A percentile compares a stretch with the other conserved stretches of the same genome.
phyloP scores from a whole-genome alignment of 805 yeast genomes.

The Candida insectalens region DNA sequence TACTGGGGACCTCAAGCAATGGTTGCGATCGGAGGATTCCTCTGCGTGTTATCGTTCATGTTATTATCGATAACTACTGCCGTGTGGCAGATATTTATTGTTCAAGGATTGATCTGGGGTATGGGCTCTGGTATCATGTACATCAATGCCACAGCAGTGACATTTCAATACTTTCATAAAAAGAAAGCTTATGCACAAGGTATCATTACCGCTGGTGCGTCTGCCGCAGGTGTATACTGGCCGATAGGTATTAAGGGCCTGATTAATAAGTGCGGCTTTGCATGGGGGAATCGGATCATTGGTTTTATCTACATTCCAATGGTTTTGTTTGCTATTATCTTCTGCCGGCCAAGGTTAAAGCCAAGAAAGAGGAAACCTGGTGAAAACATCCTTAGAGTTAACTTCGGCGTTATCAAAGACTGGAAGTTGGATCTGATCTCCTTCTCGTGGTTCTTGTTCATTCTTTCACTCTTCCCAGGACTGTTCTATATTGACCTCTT shows the following conservation, averaged over 20 bases:
- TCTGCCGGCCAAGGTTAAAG: conserved; percentile 20
- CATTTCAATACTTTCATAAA: conserved; percentile 61
- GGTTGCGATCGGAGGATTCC: conserved; percentile 31
- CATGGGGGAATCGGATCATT: conserved; percentile 44
- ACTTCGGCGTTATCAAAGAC: conserved; percentile 30
- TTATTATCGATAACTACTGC: conserved; percentile 46
- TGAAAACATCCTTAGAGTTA: conserved; percentile 23
- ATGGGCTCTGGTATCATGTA: conserved; percentile 46
- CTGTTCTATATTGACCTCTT: conserved; percentile 48
- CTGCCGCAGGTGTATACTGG: conserved; percentile 41
- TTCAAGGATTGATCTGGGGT: conserved; percentile 61
- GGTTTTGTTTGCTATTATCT: conserved; percentile 9
- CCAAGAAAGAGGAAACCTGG: conserved; percentile 27
- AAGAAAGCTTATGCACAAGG: conserved; percentile 44
- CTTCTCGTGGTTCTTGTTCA: conserved; percentile 26
- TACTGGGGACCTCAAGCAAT: conserved; percentile 33
- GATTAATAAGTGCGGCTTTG: conserved; percentile 27
- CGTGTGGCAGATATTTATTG: conserved; percentile 58
- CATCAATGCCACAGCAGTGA: conserved; percentile 46
- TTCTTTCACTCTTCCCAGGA: conserved; percentile 30
- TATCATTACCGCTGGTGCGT: conserved; percentile 37
- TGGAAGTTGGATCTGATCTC: conserved; percentile 28
- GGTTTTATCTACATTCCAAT: conserved; percentile 29
- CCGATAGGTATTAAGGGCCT: conserved; percentile 37
- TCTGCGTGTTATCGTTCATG: conserved; percentile 37